A percentile compares a stretch with the other conserved stretches of the same genome.
These are phyloP conservation scores for Areca catechu DNA, from an alignment of 176 grass and related monocot genomes.

Conservation along the genomic window DNA sequence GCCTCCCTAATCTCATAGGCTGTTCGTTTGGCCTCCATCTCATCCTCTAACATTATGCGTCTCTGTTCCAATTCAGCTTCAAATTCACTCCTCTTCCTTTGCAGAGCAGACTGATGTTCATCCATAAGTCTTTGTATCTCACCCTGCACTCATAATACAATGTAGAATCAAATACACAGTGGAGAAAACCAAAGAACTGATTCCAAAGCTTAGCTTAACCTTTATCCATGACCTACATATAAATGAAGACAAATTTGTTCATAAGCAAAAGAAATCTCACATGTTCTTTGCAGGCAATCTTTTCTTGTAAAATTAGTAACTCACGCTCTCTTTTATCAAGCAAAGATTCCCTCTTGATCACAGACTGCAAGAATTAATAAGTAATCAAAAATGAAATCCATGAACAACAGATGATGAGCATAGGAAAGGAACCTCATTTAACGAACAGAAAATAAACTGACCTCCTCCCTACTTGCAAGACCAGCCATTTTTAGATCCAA, in stretches of 20 bases:
- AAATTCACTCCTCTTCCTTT: constrained; percentile 49
- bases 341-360: constrained; percentile 52
- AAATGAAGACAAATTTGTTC: too few species aligned
- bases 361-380: constrained; percentile 33
- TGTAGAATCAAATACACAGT: constrained; percentile 8
- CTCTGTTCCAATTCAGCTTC: constrained; percentile 53
- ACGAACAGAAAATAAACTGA: constrained; percentile 8
- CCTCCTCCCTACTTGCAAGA: constrained; percentile 68
- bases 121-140: constrained; percentile 61
- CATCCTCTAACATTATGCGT: constrained; percentile 35
- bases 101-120: constrained; percentile 47
- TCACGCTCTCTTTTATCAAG: constrained; percentile 76
- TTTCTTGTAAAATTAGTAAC: constrained; percentile 75
- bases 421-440: background rate
- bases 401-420: too few species aligned
- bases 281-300: constrained; percentile 61
- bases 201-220: too few species aligned
- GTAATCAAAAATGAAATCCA: background rate
- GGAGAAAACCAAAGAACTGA: too few species aligned
- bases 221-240: too few species aligned
- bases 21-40: constrained; percentile 26
- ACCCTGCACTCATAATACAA: constrained; percentile 31
- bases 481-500: constrained; percentile 60
- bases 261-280: constrained; percentile 21
- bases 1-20: constrained; percentile 39